phyloP scores from a whole-genome alignment of 495 filamentous ascomycete species.

The Aspergillus biplanus region DNA sequence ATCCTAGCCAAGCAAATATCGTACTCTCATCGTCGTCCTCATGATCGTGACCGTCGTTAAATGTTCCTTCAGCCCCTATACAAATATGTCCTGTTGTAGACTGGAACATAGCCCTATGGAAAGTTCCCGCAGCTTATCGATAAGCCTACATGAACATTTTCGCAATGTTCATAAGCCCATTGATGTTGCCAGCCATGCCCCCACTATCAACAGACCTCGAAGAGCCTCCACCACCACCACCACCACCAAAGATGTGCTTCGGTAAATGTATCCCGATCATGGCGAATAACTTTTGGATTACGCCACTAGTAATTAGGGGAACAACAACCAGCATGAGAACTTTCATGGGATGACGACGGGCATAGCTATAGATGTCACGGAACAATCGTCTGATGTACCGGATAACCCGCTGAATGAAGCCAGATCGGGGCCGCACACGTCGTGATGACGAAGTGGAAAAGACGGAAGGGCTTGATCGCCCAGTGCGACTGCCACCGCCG shows the following conservation, averaged over 20 bases:
- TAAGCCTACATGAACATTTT: slow-evolving; percentile 63
- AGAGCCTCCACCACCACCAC: slow-evolving; percentile 28
- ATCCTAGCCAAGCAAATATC: slow-evolving; percentile 16
- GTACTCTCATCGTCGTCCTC: slow-evolving; percentile 20
- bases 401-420: slow-evolving; percentile 71
- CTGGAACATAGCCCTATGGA: neutral
- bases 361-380: slow-evolving; percentile 74
- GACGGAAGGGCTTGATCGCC: slow-evolving; percentile 51
- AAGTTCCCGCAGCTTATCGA: neutral
- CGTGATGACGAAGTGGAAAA: slow-evolving; percentile 63
- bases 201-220: slow-evolving; percentile 30
- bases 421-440: slow-evolving; percentile 70
- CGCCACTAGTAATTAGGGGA: slow-evolving; percentile 81
- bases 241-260: slow-evolving; percentile 49
- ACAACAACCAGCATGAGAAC: slow-evolving; percentile 83
- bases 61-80: neutral
- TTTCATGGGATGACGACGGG: slow-evolving; percentile 77
- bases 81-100: neutral
- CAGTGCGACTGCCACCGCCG: slow-evolving; percentile 35
- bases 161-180: slow-evolving; percentile 58
- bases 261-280: slow-evolving; percentile 80
- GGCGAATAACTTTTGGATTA: slow-evolving; percentile 69
- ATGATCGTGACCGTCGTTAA: slow-evolving; percentile 24
- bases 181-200: slow-evolving; percentile 51
- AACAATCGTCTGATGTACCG: slow-evolving; percentile 72